Conservation (phyloP, 306 rosid species). For the Arachis hypogaea region DNA sequence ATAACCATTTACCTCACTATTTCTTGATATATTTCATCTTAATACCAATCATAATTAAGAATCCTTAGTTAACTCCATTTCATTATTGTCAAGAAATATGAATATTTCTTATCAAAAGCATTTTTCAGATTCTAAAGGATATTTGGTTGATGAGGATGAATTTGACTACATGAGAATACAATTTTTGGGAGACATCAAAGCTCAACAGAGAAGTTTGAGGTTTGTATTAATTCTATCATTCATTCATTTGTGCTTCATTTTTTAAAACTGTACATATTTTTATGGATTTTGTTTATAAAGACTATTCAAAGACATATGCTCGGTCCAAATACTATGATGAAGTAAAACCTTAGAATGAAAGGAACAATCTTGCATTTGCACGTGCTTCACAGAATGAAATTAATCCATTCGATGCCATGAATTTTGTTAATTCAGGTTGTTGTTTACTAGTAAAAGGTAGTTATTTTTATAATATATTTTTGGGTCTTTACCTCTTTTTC, state of each 20-base stretch:
- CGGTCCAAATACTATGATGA: slow-evolving; percentile 1
- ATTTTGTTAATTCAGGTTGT: slow-evolving; percentile 87
- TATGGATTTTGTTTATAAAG: slow-evolving; percentile 14
- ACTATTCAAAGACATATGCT: too few relatives aligned
- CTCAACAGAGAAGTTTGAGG: slow-evolving; percentile 94
- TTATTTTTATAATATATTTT: slow-evolving; percentile 28
- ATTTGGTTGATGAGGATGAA: slow-evolving; percentile 74
- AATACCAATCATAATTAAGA: slow-evolving; percentile 18
- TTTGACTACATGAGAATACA: slow-evolving; percentile 90
- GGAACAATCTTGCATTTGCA: slow-evolving; percentile 92
- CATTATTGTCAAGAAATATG: slow-evolving; percentile 25
- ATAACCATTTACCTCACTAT: too few relatives aligned
- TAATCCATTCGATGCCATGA: slow-evolving; percentile 87
- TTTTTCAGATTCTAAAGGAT: slow-evolving; percentile 63
- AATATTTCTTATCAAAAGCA: slow-evolving; percentile 26
- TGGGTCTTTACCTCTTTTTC: slow-evolving; percentile 16
- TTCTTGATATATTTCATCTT: slow-evolving; percentile 27
- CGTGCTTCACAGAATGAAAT: slow-evolving; percentile 96
- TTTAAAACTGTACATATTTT: slow-evolving; percentile 31
- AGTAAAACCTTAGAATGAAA: slow-evolving; percentile 93
- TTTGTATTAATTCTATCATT: slow-evolving; percentile 39
- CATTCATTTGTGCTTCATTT: slow-evolving; percentile 20
- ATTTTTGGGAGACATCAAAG: slow-evolving; percentile 84
- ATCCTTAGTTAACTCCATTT: background rate
- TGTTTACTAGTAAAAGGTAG: slow-evolving; percentile 90